These are phyloP conservation scores for Bolboschoenoplectus hybrid DNA, from an alignment of 202 grass and related monocot genomes.

Conservation along the genomic window DNA sequence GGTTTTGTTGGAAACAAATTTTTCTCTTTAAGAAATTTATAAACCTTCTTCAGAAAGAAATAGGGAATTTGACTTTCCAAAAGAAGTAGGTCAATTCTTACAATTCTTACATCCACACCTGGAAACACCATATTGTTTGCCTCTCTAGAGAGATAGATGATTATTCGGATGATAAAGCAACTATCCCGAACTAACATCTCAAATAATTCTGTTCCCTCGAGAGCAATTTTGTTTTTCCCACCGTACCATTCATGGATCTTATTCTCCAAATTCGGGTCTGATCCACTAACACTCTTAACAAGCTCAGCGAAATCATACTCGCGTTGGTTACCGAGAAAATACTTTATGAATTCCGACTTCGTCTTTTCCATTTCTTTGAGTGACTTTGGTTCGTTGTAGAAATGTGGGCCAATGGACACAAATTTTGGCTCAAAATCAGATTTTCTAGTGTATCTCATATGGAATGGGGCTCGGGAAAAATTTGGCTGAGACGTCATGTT, in stretches of 20 bases:
- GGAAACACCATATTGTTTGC: constrained; percentile 42
- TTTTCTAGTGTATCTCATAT: background rate
- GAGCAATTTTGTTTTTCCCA: background rate
- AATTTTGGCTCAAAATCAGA: background rate
- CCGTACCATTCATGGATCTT: constrained; percentile 38
- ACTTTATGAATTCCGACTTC: background rate
- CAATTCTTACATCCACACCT: constrained; percentile 46
- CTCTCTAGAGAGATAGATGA: constrained; percentile 49
- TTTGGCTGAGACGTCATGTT: background rate
- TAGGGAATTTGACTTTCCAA: constrained; percentile 66
- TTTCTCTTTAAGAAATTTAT: constrained; percentile 27
- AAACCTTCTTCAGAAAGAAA: constrained; percentile 50
- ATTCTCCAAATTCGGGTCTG: constrained; percentile 22
- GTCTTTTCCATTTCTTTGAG: background rate
- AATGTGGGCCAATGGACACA: background rate
- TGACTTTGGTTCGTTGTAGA: background rate
- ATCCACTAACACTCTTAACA: background rate
- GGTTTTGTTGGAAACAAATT: background rate
- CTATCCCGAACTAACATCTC: constrained; percentile 54
- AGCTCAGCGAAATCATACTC: background rate
- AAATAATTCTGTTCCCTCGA: constrained; percentile 13
- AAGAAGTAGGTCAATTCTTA: constrained; percentile 55
- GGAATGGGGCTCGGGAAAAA: background rate
- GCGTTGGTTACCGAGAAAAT: too few relatives aligned
- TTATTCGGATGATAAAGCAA: constrained; percentile 56